A percentile compares a stretch with the other conserved stretches of the same genome.
phyloP scores from a whole-genome alignment of 2,329 filamentous ascomycete species.

The Paraphaeosphaeria minitans region DNA sequence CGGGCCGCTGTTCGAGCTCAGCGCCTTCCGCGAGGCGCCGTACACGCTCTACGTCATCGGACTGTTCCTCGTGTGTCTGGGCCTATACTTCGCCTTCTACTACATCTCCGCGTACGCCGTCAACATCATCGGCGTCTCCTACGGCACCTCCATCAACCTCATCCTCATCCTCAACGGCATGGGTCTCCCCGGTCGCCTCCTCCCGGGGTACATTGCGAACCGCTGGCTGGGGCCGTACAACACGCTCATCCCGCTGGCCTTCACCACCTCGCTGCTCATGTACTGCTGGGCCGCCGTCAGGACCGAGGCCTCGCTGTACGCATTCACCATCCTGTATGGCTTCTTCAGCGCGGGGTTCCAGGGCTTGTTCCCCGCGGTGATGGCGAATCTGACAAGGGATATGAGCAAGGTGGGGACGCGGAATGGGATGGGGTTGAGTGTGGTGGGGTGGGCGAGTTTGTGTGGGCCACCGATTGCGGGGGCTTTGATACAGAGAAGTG shows the following conservation, averaged over 20 bases:
- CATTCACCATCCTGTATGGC: conserved; percentile 54
- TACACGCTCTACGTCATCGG: conserved; percentile 47
- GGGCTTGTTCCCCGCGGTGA: conserved; percentile 51
- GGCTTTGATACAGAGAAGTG: conserved; percentile 48
- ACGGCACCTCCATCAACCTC: conserved; percentile 58
- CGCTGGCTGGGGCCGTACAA: conserved; percentile 61
- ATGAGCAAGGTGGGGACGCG: conserved; percentile 53
- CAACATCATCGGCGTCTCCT: conserved; percentile 55
- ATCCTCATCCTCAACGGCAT: conserved; percentile 63
- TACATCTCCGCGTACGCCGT: conserved; percentile 51
- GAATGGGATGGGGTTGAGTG: conserved; percentile 55
- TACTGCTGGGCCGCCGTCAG: conserved; percentile 63
- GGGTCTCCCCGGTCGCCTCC: conserved; percentile 60
- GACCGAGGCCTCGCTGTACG: conserved; percentile 45
- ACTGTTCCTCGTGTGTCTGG: conserved; percentile 42
- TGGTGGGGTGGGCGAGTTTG: conserved; percentile 52
- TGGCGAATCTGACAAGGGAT: conserved; percentile 54
- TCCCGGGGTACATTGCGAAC: conserved; percentile 62
- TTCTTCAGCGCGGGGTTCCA: conserved; percentile 53
- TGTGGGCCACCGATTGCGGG: conserved; percentile 56
- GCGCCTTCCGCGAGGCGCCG: conserved; percentile 49
- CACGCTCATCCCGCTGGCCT: conserved; percentile 57
- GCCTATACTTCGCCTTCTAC: conserved; percentile 53
- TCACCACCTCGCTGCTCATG: conserved; percentile 55
- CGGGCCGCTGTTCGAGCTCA: conserved; percentile 50